These are phyloP conservation scores for Eimeria acervulina DNA, from an alignment of 169 alveolate genomes.

Conservation along the genomic window DNA sequence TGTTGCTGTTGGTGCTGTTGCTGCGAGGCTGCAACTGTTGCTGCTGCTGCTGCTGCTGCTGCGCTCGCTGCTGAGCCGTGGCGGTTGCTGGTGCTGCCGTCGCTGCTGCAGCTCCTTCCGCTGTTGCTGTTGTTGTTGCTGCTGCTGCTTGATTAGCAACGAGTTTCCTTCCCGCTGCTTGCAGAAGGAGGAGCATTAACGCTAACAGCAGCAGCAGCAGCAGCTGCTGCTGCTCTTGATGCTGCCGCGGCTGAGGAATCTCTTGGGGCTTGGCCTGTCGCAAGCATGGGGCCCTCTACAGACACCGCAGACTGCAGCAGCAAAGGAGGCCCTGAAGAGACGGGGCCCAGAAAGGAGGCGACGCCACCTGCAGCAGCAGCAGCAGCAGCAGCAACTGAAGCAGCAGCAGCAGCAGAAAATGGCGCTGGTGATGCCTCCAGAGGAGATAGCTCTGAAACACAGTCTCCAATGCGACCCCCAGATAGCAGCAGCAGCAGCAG, in stretches of 20 bases:
- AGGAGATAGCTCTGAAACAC: background rate
- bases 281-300: too few species aligned
- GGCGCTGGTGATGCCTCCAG: constrained; percentile 16
- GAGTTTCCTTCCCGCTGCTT: background rate
- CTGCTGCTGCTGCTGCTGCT: too few species aligned
- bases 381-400: background rate
- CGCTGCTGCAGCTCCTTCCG: constrained; percentile 22
- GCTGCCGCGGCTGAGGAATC: background rate
- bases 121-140: too few species aligned
- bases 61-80: too few species aligned
- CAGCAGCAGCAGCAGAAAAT: constrained; percentile 16
- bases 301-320: too few species aligned
- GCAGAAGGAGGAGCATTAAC: background rate
- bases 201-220: constrained; percentile 26
- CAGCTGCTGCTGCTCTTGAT: background rate
- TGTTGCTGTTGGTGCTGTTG: too few species aligned
- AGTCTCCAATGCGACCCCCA: background rate
- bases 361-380: background rate
- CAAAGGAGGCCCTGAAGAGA: too few species aligned
- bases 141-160: background rate
- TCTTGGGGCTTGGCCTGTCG: too few species aligned
- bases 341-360: background rate
- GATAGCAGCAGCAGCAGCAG: background rate
- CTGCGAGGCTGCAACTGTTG: too few species aligned
- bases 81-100: background rate